These are phyloP conservation scores for Singerocomus inundabilis DNA, from an alignment of 1,284 basidiomycete genomes.

Conservation along the genomic window DNA sequence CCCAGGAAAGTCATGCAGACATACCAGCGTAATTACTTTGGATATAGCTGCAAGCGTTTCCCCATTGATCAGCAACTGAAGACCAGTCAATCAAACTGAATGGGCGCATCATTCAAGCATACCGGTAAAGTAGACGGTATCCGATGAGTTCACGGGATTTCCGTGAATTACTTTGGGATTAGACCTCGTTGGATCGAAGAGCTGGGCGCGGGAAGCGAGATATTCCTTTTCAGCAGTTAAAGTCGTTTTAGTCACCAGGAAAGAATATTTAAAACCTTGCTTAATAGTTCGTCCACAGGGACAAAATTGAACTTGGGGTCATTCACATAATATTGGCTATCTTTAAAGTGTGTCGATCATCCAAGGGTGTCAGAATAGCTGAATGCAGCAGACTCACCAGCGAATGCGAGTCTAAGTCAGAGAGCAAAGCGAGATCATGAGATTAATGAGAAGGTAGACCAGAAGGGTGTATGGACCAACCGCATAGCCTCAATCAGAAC, in stretches of 20 bases:
- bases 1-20: slow-evolving; percentile 15
- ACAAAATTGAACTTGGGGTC: slow-evolving; percentile 78
- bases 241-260: neutral
- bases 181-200: slow-evolving; percentile 71
- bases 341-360: slow-evolving; percentile 38
- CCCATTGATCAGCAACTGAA: slow-evolving; percentile 80
- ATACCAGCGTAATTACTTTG: slow-evolving; percentile 86
- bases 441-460: slow-evolving; percentile 4
- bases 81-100: neutral
- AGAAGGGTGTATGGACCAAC: slow-evolving; percentile 38
- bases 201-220: slow-evolving; percentile 72
- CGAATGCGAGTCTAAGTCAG: slow-evolving; percentile 64
- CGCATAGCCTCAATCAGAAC: slow-evolving; percentile 80
- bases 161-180: slow-evolving; percentile 73
- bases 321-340: slow-evolving; percentile 84
- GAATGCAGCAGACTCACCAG: slow-evolving; percentile 48
- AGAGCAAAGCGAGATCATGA: neutral
- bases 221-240: slow-evolving; percentile 59
- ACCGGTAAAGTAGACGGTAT: slow-evolving; percentile 94
- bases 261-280: slow-evolving; percentile 65
- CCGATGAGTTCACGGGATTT: slow-evolving; percentile 76
- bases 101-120: slow-evolving; percentile 8
- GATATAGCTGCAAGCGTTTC: slow-evolving; percentile 94
- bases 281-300: slow-evolving; percentile 76
- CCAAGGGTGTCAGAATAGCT: neutral